These are phyloP conservation scores for Cryptococcus deneoformans DNA, from an alignment of 1,284 basidiomycete genomes.

Conservation along the genomic window DNA sequence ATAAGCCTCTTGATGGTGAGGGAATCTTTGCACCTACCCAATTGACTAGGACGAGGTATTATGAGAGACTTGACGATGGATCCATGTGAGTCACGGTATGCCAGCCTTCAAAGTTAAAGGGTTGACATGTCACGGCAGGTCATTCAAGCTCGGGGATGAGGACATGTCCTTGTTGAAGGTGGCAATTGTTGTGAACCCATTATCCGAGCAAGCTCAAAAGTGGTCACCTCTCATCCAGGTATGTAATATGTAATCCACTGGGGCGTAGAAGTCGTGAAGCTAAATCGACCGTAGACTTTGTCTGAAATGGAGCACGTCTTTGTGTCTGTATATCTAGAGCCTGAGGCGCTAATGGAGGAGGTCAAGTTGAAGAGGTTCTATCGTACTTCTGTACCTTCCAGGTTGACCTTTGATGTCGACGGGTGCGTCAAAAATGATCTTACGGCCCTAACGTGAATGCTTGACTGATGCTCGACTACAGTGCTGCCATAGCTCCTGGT, in stretches of 20 bases:
- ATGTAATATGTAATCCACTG: conserved; percentile 24
- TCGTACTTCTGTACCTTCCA: conserved; percentile 65
- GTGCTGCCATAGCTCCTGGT: conserved; percentile 50
- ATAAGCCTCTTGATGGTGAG: conserved; percentile 63
- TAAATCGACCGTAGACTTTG: conserved; percentile 41
- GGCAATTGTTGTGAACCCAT: conserved; percentile 74
- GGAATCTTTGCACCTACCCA: conserved; percentile 66
- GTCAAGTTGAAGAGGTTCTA: conserved; percentile 94
- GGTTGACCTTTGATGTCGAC: conserved; percentile 63
- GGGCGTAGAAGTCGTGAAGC: conserved; percentile 2
- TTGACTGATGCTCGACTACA: conserved; percentile 8
- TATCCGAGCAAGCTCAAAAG: conserved; percentile 78
- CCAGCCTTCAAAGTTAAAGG: not conserved
- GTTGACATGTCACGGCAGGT: conserved; percentile 50
- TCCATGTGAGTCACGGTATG: conserved; percentile 58
- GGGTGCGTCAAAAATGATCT: conserved; percentile 56
- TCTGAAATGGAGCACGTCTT: conserved; percentile 54
- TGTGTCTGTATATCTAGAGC: conserved; percentile 73
- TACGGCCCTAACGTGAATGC: too few relatives aligned
- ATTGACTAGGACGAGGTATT: conserved; percentile 55
- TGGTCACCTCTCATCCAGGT: conserved; percentile 78
- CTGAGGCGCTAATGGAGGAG: conserved; percentile 58
- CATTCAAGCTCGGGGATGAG: conserved; percentile 67
- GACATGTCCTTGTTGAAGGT: conserved; percentile 67
- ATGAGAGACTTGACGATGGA: conserved; percentile 59